A percentile compares a stretch with the other conserved stretches of the same genome.
phyloP scores from a whole-genome alignment of 352 stramenopile species.

The Pythium grandisporangium region DNA sequence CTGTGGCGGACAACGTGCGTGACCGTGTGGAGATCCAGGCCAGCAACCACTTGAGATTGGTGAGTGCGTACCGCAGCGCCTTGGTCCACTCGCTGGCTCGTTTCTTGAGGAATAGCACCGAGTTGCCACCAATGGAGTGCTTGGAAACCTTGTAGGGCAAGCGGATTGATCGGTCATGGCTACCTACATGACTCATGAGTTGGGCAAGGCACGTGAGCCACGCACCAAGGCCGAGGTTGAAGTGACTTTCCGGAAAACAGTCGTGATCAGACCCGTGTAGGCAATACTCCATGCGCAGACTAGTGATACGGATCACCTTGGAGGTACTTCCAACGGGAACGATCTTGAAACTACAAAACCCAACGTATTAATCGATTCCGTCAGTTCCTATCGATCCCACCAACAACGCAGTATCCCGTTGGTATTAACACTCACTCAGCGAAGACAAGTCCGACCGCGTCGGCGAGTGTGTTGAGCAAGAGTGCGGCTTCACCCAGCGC shows the following conservation, averaged over 20 bases:
- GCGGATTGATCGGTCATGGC: constrained; percentile 41
- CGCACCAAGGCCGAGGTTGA: constrained; percentile 76
- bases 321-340: constrained; percentile 82
- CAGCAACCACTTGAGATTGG: constrained; percentile 64
- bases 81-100: constrained; percentile 83
- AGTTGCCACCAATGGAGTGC: constrained; percentile 57
- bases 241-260: constrained; percentile 78
- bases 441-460: constrained; percentile 52
- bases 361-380: constrained; percentile 2
- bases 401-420: no score
- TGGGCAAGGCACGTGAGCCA: constrained; percentile 75
- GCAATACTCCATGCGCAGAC: constrained; percentile 73
- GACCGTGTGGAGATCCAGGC: constrained; percentile 43
- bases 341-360: constrained; percentile 63
- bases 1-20: no score
- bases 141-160: constrained; percentile 79
- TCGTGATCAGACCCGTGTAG: constrained; percentile 80
- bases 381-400: no score
- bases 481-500: constrained; percentile 67
- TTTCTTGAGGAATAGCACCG: constrained; percentile 71
- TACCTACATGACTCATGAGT: constrained; percentile 45
- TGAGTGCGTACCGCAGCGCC: constrained; percentile 25
- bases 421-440: constrained; percentile 64
- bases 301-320: constrained; percentile 75
- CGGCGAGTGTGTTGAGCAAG: constrained; percentile 52